Percentiles rank a stretch among this genome's conserved stretches.
Evolutionary conservation across 2,329 filamentous ascomycete genomes (phyloP).

Genomic region (Fusarium solani-melongenae): DNA sequence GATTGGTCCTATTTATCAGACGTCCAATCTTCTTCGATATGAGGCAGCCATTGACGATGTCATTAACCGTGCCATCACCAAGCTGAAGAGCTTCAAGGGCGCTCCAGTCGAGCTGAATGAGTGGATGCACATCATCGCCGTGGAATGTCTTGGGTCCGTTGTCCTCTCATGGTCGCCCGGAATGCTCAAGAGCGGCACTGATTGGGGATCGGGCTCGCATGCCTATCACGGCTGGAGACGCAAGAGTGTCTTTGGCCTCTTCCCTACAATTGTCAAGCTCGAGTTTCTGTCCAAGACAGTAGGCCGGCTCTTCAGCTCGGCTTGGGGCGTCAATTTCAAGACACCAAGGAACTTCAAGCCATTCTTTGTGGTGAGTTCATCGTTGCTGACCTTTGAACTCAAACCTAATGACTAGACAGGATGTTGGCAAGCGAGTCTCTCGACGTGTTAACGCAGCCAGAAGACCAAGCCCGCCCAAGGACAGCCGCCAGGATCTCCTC

Average conservation of each 20-base stretch:
- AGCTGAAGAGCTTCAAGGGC: conserved; percentile 51
- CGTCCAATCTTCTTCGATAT: conserved; percentile 55
- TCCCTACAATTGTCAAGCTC: conserved; percentile 55
- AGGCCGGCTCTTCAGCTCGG: conserved; percentile 53
- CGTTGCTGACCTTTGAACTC: accelerated
- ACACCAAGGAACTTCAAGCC: conserved; percentile 57
- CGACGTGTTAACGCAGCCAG: conserved; percentile 48
- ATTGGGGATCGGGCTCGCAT: conserved; percentile 59
- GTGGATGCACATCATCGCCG: conserved; percentile 67
- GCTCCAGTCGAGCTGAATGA: conserved; percentile 60
- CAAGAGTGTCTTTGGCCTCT: conserved; percentile 64
- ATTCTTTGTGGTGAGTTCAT: conserved; percentile 59
- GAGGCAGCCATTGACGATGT: conserved; percentile 56
- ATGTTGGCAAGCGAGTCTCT: conserved; percentile 48
- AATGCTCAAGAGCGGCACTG: conserved; percentile 55
- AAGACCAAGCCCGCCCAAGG: conserved; percentile 44
- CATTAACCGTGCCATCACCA: conserved; percentile 49
- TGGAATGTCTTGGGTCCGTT: conserved; percentile 62
- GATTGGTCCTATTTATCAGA: conserved; percentile 61
- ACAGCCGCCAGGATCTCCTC: conserved; percentile 55
- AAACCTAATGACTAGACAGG: conserved; percentile 36
- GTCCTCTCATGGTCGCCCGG: conserved; percentile 65
- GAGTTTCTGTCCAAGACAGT: conserved; percentile 51
- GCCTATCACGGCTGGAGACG: conserved; percentile 63
- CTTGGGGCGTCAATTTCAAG: conserved; percentile 59